Conservation (phyloP, 1,139 yeast genomes). For the Blastobotrys ciferrii region DNA sequence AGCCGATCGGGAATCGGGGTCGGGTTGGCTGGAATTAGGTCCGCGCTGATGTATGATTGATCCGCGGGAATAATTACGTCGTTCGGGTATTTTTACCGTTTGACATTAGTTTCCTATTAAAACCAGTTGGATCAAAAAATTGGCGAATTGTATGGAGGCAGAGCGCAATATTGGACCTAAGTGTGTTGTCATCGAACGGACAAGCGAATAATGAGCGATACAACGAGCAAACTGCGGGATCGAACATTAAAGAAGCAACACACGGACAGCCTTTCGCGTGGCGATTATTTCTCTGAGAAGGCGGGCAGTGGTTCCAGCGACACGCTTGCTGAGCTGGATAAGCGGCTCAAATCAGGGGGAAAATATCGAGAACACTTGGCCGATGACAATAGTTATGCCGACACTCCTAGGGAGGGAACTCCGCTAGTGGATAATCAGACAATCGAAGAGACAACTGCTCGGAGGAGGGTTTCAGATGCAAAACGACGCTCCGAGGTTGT, state of each 20-base stretch:
- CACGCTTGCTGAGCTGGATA: constrained; percentile 12
- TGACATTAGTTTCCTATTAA: too few species aligned
- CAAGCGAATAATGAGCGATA: not conserved
- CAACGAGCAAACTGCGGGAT: not conserved
- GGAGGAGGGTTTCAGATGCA: not conserved
- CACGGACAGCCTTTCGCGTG: not conserved
- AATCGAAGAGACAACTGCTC: not conserved
- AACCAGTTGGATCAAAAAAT: too few species aligned
- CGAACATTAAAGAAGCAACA: not conserved
- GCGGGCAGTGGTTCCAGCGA: constrained; percentile 1
- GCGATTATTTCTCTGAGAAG: not conserved
- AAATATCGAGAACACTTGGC: constrained; percentile 21
- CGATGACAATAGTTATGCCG: constrained; percentile 24
- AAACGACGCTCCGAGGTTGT: not conserved
- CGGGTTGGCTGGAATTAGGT: not conserved
- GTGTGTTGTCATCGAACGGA: not conserved
- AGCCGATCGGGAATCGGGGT: not conserved
- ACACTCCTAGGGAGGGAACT: constrained; percentile 17
- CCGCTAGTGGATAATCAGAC: not conserved
- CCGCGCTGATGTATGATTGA: not conserved
- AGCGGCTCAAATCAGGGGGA: constrained; percentile 8
- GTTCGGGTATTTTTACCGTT: too few species aligned
- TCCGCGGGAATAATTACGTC: not conserved
- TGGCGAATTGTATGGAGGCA: not conserved
- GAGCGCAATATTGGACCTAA: not conserved